Evolutionary conservation across 768 basidiomycete genomes (phyloP).

Genomic region (Russula dissimulans): DNA sequence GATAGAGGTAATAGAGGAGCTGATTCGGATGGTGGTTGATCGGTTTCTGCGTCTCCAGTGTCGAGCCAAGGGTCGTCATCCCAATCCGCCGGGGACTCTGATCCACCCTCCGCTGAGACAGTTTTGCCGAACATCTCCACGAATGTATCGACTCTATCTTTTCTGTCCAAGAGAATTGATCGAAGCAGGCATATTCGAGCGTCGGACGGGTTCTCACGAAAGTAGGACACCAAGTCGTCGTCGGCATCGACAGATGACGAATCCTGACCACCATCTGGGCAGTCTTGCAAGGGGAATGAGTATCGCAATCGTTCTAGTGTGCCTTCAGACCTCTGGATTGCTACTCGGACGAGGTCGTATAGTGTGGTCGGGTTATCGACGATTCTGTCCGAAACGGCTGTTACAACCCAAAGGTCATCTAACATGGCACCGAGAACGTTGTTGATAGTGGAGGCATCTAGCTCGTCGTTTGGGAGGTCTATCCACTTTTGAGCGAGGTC

Average conservation of each 20-base stretch:
- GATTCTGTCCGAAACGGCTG: conserved; percentile 63
- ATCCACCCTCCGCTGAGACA: conserved; percentile 20
- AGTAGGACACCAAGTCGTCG: conserved; percentile 40
- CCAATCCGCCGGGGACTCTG: conserved; percentile 44
- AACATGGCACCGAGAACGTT: conserved; percentile 40
- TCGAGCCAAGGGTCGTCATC: conserved; percentile 76
- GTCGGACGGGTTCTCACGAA: conserved; percentile 47
- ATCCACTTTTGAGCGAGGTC: conserved; percentile 43
- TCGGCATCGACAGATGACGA: conserved; percentile 23
- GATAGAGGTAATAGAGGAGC: conserved; percentile 46
- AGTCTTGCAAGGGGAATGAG: conserved; percentile 19
- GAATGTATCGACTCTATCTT: conserved; percentile 67
- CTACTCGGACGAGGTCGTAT: conserved; percentile 49
- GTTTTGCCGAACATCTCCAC: conserved; percentile 42
- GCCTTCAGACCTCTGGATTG: conserved; percentile 47
- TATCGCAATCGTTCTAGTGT: conserved; percentile 32
- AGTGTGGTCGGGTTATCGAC: conserved; percentile 50
- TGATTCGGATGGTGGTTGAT: conserved; percentile 15
- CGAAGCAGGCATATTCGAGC: conserved; percentile 60
- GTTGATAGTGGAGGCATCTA: conserved; percentile 42
- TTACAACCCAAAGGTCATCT: conserved; percentile 70
- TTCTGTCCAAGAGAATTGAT: conserved; percentile 52
- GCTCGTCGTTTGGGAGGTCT: conserved; percentile 43
- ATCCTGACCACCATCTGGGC: conserved; percentile 11
- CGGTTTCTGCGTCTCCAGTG: conserved; percentile 25